phyloP scores from a whole-genome alignment of 139 green algal genomes.

The Tetradesmus lagerheimii region DNA sequence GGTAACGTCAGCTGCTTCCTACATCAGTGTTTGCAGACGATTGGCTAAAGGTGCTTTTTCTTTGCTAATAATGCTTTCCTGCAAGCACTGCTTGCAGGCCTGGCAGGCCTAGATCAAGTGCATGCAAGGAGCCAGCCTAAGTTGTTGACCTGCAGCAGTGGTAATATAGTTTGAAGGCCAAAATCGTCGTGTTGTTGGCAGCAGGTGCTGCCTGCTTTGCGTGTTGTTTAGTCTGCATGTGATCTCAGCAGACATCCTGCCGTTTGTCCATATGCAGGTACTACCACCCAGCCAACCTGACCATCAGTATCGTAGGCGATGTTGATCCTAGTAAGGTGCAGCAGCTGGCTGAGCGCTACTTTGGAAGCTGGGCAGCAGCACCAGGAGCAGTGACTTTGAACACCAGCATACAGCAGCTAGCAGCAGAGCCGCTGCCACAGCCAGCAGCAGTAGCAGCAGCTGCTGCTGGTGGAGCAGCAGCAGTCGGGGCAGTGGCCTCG shows the following conservation, averaged over 20 bases:
- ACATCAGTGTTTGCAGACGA: not conserved
- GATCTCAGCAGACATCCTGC: too few relatives aligned
- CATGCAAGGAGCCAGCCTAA: too few relatives aligned
- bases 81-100: too few relatives aligned
- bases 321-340: slow-evolving; percentile 60
- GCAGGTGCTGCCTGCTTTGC: too few relatives aligned
- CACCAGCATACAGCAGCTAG: not conserved
- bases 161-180: too few relatives aligned
- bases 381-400: slow-evolving; percentile 22
- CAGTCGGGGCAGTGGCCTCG: too few relatives aligned
- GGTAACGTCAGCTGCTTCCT: not conserved
- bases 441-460: not conserved
- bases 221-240: too few relatives aligned
- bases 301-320: slow-evolving; percentile 79
- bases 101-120: too few relatives aligned
- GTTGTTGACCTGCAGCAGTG: too few relatives aligned
- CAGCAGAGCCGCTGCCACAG: not conserved
- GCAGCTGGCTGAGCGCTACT: slow-evolving; percentile 78
- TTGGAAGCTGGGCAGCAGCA: slow-evolving; percentile 71
- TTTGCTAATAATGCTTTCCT: not conserved
- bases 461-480: slow-evolving; percentile 16
- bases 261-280: slow-evolving; percentile 48
- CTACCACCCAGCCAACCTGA: slow-evolving; percentile 77
- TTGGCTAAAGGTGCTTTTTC: not conserved
- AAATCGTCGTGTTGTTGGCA: too few relatives aligned